Conservation (phyloP, 768 basidiomycete genomes). For the Russula olivacea region DNA sequence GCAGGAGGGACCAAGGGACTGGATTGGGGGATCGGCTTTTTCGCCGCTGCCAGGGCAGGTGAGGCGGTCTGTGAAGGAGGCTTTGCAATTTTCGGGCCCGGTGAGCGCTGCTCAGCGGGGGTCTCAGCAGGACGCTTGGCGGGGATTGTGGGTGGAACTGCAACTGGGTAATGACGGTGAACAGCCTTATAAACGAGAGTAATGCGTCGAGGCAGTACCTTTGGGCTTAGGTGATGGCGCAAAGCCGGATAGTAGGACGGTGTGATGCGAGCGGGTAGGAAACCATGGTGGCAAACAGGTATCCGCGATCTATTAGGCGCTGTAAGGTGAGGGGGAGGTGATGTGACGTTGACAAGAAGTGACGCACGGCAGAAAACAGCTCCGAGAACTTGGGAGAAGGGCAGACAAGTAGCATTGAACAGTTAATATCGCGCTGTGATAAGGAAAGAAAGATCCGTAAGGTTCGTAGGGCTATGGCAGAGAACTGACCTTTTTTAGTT, state of each 20-base stretch:
- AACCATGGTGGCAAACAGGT: constrained; percentile 19
- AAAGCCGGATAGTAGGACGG: constrained; percentile 22
- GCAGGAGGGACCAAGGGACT: constrained; percentile 19
- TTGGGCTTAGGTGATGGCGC: constrained; percentile 19
- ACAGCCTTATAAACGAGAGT: not conserved
- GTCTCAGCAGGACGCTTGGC: constrained; percentile 22
- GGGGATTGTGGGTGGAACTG: constrained; percentile 16
- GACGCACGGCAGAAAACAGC: constrained; percentile 22
- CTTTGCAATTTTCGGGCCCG: constrained; percentile 18
- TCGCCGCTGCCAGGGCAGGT: constrained; percentile 16
- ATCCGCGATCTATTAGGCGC: constrained; percentile 14
- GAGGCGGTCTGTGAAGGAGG: constrained; percentile 17
- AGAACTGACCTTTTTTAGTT: constrained; percentile 22
- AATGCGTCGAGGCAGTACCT: constrained; percentile 13
- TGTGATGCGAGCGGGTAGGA: constrained; percentile 12
- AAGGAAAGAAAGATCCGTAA: constrained; percentile 1
- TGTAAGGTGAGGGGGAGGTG: constrained; percentile 3
- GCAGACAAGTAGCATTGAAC: constrained; percentile 20
- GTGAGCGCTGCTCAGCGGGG: constrained; percentile 21
- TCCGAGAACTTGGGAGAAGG: constrained; percentile 20
- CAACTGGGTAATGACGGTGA: constrained; percentile 5
- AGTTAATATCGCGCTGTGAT: constrained; percentile 22
- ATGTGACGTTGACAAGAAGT: constrained; percentile 9
- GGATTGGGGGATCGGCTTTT: constrained; percentile 15
- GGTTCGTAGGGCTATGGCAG: not conserved